Evolutionary conservation across 2,329 filamentous ascomycete genomes (phyloP).

Genomic region (Helotiales sp.): DNA sequence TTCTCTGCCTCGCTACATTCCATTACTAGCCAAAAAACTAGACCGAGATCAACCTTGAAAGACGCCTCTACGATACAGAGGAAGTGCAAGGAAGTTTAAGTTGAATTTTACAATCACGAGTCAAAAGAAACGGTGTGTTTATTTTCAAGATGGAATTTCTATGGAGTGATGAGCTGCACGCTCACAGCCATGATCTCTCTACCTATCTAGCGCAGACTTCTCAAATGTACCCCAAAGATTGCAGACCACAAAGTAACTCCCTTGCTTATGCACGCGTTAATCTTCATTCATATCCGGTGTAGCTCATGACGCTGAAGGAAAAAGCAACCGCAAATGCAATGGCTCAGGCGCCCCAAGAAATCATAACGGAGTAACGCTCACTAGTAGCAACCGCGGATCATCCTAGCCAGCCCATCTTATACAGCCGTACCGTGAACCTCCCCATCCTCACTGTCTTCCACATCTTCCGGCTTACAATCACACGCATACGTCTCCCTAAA

Average conservation of each 20-base stretch:
- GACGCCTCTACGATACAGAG: no score
- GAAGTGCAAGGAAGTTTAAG: no score
- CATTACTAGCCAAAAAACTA: no score
- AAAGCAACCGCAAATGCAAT: background rate
- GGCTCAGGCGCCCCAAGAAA: background rate
- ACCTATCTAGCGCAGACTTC: no score
- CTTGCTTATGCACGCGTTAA: background rate
- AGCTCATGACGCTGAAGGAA: background rate
- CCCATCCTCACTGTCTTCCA: slow-evolving; percentile 15
- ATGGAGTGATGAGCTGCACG: background rate
- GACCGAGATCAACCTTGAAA: no score
- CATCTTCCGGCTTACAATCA: slow-evolving; percentile 54
- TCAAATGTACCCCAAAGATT: background rate
- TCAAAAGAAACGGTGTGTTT: no score
- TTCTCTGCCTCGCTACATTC: no score
- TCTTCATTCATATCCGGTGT: background rate
- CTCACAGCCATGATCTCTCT: background rate
- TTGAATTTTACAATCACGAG: no score
- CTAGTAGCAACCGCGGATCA: background rate
- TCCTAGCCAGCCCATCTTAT: background rate
- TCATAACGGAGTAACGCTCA: background rate
- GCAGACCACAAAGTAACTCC: background rate
- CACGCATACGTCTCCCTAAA: slow-evolving; percentile 68
- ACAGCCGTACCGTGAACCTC: slow-evolving; percentile 29
- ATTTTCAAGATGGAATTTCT: background rate